These are phyloP conservation scores for Cardamine chenopodiifolia DNA, from an alignment of 345 rosid species.

Conservation along the genomic window DNA sequence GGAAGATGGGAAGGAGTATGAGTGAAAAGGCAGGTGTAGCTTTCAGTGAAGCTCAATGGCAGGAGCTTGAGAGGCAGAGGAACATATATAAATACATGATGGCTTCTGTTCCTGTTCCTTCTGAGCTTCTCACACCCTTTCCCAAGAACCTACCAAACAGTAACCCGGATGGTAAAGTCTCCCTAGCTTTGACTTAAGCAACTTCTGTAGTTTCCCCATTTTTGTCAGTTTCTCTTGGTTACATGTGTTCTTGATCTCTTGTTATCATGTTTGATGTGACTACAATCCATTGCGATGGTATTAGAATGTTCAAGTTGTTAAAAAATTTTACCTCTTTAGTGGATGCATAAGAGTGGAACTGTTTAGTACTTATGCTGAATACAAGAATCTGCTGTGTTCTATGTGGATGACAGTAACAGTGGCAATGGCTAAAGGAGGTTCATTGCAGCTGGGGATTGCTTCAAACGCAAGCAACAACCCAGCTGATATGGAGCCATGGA, in stretches of 20 bases:
- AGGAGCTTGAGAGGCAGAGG: constrained; percentile 83
- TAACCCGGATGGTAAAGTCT: constrained; percentile 30
- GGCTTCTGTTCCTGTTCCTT: constrained; percentile 80
- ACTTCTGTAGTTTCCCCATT: neutral
- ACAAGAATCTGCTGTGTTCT: constrained; percentile 10
- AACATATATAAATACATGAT: constrained; percentile 73
- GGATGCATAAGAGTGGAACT: neutral
- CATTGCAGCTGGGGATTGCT: constrained; percentile 43
- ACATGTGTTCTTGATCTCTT: neutral
- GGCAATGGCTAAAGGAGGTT: constrained; percentile 31
- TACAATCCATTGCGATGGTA: neutral
- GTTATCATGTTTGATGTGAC: neutral
- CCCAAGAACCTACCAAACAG: constrained; percentile 25
- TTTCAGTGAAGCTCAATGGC: constrained; percentile 79
- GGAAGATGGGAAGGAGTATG: constrained; percentile 52
- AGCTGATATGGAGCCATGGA: constrained; percentile 66
- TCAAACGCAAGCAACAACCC: constrained; percentile 38
- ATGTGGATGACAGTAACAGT: constrained; percentile 22
- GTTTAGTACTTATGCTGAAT: constrained; percentile 10
- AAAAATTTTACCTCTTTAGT: neutral
- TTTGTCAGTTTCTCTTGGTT: constrained; percentile 57
- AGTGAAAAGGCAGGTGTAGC: constrained; percentile 52
- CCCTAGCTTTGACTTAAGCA: constrained; percentile 1
- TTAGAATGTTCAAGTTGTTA: neutral
- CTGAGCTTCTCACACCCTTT: constrained; percentile 54